Evolutionary conservation across 495 filamentous ascomycete species (phyloP), one percentile per base, ranked within the genome.

Genomic region (Coniosporium apollinis): DNA sequence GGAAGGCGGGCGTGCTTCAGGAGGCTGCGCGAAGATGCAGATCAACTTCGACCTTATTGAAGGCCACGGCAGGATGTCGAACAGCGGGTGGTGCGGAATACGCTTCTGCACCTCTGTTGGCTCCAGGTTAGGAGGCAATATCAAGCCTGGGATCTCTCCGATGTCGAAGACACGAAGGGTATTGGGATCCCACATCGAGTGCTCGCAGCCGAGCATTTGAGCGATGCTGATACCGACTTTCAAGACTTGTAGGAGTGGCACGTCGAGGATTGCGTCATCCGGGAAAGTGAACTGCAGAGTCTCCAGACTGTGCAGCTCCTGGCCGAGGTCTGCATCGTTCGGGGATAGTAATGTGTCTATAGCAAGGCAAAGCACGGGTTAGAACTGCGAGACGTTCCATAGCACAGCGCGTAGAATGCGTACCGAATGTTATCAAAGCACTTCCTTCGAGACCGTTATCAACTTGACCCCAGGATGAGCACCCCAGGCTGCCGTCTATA

Each of bases 31-130:
- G 25, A 70, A 48, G 2, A 65, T 44, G 33, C 44, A 45, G 39
- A 69, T 59, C 17, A 65, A 36, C 36, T 62, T 62, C 24, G 63
- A 56, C 19, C 66, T 57, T 11, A 55, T 52, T 11, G 38, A 44
- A 0, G 65, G 63, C 66, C 66, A 70, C 5, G 65, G 65, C 1
- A 69, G 47, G 16, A 63, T 37, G 43, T 70, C 65, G 2, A 69
- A 25, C 8, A 67, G 25, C 1, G 66, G 65, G 41, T 70, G 66
- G 42, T 70, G 64, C 4, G 60, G 58, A 33, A 64, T 52, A 33
- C 48, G 45, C 30, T 47, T 44, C 49, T 51, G 47, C 26, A 36
- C 37, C 13, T 26, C 33, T 17, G 38, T 51, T 4, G 33, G 34
- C 16, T 47, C 30, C 19, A 47, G 29, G 40, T 48, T 41, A 28